phyloP scores from a whole-genome alignment of 345 rosid genomes.

The Moricandia arvensis region DNA sequence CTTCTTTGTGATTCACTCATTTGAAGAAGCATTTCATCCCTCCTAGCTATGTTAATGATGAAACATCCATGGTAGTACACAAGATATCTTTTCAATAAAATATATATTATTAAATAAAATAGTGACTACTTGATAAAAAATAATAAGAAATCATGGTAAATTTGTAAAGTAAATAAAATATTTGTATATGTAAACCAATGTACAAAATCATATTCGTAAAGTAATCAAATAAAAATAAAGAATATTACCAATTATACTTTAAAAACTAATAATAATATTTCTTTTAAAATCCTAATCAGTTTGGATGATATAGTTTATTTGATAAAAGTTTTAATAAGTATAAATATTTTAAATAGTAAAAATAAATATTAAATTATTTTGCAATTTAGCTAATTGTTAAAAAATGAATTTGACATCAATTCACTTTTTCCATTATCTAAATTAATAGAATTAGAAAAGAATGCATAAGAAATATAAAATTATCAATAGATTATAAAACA shows the following conservation, averaged over 20 bases:
- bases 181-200: background rate
- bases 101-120: too few relatives aligned
- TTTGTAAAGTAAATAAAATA: background rate
- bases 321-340: background rate
- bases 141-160: background rate
- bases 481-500: too few relatives aligned
- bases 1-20: too few relatives aligned
- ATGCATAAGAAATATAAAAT: too few relatives aligned
- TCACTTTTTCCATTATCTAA: background rate
- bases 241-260: background rate
- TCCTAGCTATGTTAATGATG: too few relatives aligned
- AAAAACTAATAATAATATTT: background rate
- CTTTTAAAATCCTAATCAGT: background rate
- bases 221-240: too few relatives aligned
- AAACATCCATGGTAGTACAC: too few relatives aligned
- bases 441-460: background rate
- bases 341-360: background rate
- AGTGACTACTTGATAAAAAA: background rate
- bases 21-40: too few relatives aligned
- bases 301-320: background rate
- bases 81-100: too few relatives aligned
- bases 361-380: too few relatives aligned
- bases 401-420: background rate
- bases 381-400: background rate
- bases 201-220: too few relatives aligned